Percentiles rank a stretch among this genome's conserved stretches.
Evolutionary conservation across 768 basidiomycete species (phyloP).

Genomic region (Candolleomyces aberdarensis): DNA sequence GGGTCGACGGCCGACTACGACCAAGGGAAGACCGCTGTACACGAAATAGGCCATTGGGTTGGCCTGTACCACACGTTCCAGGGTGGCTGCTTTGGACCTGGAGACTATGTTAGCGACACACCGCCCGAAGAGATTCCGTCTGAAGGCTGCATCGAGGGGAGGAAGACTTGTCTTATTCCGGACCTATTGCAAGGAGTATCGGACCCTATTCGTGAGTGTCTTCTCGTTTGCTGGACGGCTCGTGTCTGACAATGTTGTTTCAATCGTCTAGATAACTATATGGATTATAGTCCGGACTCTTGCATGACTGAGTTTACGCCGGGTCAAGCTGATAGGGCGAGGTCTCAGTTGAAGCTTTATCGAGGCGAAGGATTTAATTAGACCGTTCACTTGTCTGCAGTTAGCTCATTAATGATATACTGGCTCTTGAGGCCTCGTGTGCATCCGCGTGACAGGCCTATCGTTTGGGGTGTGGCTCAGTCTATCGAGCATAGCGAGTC

Average conservation of each 20-base stretch:
- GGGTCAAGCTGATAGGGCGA: constrained; percentile 6
- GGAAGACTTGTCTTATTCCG: constrained; percentile 19
- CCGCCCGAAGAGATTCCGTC: constrained; percentile 35
- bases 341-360: constrained; percentile 1
- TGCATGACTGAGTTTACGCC: constrained; percentile 6
- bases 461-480: too few species aligned
- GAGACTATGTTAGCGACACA: constrained; percentile 38
- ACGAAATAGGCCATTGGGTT: constrained; percentile 48
- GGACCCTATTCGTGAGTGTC: constrained; percentile 16
- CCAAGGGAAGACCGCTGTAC: constrained; percentile 34
- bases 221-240: neutral
- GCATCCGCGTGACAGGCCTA: too few species aligned
- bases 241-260: neutral
- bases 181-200: neutral
- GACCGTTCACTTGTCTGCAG: too few species aligned
- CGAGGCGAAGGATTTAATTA: neutral
- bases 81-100: constrained; percentile 34
- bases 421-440: too few species aligned
- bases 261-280: constrained; percentile 6
- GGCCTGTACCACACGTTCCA: constrained; percentile 47
- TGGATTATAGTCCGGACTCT: constrained; percentile 10
- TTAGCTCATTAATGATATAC: too few species aligned
- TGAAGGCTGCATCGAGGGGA: constrained; percentile 23
- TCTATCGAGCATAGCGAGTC: too few species aligned
- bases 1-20: constrained; percentile 33